A percentile compares a stretch with the other conserved stretches of the same genome.
Evolutionary conservation across 2,329 filamentous ascomycete genomes (phyloP).

Genomic region (Cercospora sesami): DNA sequence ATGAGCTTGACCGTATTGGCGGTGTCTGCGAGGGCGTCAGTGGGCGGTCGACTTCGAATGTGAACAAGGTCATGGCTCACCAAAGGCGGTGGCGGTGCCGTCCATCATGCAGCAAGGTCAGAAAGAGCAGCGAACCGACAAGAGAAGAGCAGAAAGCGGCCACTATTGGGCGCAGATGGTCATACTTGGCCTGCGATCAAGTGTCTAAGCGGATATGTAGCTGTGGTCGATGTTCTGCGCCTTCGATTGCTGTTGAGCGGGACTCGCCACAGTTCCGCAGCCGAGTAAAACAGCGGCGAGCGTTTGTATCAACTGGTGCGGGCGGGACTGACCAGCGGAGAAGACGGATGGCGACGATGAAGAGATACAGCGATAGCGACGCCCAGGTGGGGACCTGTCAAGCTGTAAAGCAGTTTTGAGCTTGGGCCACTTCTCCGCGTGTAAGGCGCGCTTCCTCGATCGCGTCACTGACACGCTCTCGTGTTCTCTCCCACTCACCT

Average conservation of each 20-base stretch:
- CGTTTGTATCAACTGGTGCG: background rate
- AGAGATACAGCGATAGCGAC: background rate
- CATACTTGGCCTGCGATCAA: slow-evolving; percentile 27
- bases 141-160: slow-evolving; percentile 8
- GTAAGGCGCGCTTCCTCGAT: slow-evolving; percentile 3
- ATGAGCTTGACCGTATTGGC: slow-evolving; percentile 80
- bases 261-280: background rate
- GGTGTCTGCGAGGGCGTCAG: slow-evolving; percentile 62
- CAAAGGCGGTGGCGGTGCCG: slow-evolving; percentile 11
- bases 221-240: background rate
- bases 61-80: background rate
- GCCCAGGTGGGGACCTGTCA: background rate
- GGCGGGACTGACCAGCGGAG: background rate
- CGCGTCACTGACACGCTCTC: slow-evolving; percentile 10
- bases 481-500: background rate
- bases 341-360: background rate
- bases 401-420: background rate
- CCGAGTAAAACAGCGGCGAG: background rate
- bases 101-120: slow-evolving; percentile 39
- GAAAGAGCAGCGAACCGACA: slow-evolving; percentile 6
- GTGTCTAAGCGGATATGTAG: background rate
- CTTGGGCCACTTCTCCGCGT: slow-evolving; percentile 5
- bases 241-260: slow-evolving; percentile 10
- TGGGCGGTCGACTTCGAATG: background rate
- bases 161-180: slow-evolving; percentile 15